Percentiles rank a stretch among this genome's conserved stretches.
Evolutionary conservation across 169 alveolate genomes (phyloP).

Genomic region (Eimeria acervulina): DNA sequence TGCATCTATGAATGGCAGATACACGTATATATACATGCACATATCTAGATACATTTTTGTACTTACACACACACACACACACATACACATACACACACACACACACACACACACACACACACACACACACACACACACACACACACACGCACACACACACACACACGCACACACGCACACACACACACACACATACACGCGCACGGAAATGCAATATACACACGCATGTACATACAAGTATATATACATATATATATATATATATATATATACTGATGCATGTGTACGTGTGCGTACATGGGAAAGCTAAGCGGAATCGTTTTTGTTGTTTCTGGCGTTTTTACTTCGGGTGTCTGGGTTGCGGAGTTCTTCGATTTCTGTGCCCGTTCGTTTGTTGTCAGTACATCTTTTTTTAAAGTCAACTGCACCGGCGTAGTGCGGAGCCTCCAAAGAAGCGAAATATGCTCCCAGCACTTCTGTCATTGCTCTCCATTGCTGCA

Average conservation of each 20-base stretch:
- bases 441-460: slow-evolving; percentile 66
- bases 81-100: too few relatives aligned
- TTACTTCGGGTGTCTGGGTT: neutral
- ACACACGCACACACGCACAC: too few relatives aligned
- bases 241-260: neutral
- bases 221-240: too few relatives aligned
- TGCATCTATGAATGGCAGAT: too few relatives aligned
- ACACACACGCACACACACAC: too few relatives aligned
- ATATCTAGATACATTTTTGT: too few relatives aligned
- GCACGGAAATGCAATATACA: neutral
- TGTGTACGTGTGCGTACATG: neutral
- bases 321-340: neutral
- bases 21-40: too few relatives aligned
- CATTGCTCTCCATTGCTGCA: slow-evolving; percentile 75
- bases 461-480: slow-evolving; percentile 20
- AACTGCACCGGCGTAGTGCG: slow-evolving; percentile 58
- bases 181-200: neutral
- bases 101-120: too few relatives aligned
- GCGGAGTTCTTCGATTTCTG: slow-evolving; percentile 1
- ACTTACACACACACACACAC: too few relatives aligned
- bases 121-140: too few relatives aligned
- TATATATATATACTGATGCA: neutral
- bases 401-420: slow-evolving; percentile 40
- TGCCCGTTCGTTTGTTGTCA: neutral
- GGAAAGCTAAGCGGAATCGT: neutral